Conservation (phyloP, 2,329 filamentous ascomycete species). For the Ciborinia camelliae region DNA sequence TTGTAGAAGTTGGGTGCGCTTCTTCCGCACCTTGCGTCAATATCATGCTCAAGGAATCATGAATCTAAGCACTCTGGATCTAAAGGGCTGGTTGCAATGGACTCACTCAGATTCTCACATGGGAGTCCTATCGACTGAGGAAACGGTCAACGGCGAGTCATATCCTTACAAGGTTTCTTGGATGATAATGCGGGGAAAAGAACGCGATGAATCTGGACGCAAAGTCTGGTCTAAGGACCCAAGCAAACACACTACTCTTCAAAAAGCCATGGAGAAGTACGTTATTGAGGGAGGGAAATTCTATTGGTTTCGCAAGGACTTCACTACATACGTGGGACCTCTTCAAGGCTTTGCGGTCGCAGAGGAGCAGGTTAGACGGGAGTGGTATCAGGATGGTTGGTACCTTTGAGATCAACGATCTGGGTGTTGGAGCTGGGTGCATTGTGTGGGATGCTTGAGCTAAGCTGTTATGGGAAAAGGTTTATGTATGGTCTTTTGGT, state of each 20-base stretch:
- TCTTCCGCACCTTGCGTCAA: background rate
- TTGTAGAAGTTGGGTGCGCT: accelerated
- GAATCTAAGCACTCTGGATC: background rate
- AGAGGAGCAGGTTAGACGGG: background rate
- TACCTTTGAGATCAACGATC: background rate
- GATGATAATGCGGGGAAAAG: background rate
- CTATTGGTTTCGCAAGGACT: background rate
- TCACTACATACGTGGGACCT: background rate
- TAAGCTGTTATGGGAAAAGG: background rate
- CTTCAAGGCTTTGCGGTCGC: background rate
- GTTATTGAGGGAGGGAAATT: background rate
- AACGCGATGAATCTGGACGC: background rate
- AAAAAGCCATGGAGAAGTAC: background rate
- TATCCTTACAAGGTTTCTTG: background rate
- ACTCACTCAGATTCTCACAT: background rate
- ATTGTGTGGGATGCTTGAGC: background rate
- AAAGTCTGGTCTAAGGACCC: accelerated
- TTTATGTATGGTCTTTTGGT: background rate
- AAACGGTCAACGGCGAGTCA: background rate
- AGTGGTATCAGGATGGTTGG: background rate
- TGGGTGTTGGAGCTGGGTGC: background rate
- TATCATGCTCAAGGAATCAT: background rate
- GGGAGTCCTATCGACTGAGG: too few relatives aligned
- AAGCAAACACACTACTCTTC: background rate
- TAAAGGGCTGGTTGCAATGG: background rate